Conservation (phyloP, 768 basidiomycete species). For the Mycena haematopus region DNA sequence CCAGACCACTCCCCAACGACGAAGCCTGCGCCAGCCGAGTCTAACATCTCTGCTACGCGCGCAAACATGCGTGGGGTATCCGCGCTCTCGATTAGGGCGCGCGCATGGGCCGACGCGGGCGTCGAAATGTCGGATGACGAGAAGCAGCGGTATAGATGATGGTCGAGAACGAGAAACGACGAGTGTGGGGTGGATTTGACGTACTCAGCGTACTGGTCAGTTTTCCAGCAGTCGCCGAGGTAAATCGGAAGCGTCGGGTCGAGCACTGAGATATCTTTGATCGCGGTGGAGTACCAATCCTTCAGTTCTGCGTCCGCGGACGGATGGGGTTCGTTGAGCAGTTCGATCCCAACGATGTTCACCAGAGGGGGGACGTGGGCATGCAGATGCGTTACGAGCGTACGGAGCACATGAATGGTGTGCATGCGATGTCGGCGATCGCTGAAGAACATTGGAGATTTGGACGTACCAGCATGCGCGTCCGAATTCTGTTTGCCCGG, state of each 20-base stretch:
- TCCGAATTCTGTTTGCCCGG: slow-evolving; percentile 79
- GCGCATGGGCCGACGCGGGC: slow-evolving; percentile 60
- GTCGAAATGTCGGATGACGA: slow-evolving; percentile 62
- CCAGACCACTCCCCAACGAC: slow-evolving; percentile 85
- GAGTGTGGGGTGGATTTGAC: slow-evolving; percentile 40
- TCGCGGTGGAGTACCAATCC: slow-evolving; percentile 67
- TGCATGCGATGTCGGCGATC: slow-evolving; percentile 50
- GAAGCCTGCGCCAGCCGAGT: slow-evolving; percentile 47
- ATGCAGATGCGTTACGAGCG: slow-evolving; percentile 43
- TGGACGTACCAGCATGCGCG: slow-evolving; percentile 68
- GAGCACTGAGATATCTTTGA: slow-evolving; percentile 56
- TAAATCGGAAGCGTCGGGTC: slow-evolving; percentile 70
- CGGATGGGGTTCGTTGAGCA: slow-evolving; percentile 65
- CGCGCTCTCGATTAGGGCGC: slow-evolving; percentile 47
- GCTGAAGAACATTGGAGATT: slow-evolving; percentile 56
- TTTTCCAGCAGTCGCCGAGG: slow-evolving; percentile 78
- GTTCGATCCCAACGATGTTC: slow-evolving; percentile 65
- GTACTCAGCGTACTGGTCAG: slow-evolving; percentile 66
- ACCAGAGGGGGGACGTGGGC: slow-evolving; percentile 46
- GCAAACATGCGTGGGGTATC: slow-evolving; percentile 47
- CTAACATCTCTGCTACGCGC: slow-evolving; percentile 40
- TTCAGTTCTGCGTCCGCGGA: slow-evolving; percentile 56
- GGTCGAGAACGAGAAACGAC: slow-evolving; percentile 69
- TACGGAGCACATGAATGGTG: slow-evolving; percentile 55
- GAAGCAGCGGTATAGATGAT: slow-evolving; percentile 87